Evolutionary conservation across 495 filamentous ascomycete genomes (phyloP), one percentile per base, ranked within the genome.

Genomic region (Cryomyces antarcticus): DNA sequence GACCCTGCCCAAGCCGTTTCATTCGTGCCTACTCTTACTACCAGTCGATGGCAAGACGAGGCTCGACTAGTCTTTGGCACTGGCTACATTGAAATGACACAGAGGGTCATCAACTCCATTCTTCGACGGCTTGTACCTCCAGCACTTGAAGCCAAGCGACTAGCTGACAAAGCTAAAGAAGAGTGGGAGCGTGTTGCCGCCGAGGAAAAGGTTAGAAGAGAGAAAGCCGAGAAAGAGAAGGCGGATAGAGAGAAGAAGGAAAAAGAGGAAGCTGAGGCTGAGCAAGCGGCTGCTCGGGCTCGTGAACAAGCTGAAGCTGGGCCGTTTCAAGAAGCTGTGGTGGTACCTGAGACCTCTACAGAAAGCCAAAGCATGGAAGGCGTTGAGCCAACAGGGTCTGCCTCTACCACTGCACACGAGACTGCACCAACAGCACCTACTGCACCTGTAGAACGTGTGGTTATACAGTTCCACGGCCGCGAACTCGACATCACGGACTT

Each of bases 401-500:
- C 55, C 38, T 41, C 39, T 24, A 39, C 45, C 3, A 41, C 28
- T 7, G 38, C 52, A 38, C 56, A 62, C 44, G 52, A 24, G 17
- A 24, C 17, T 24, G 2, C 17, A 24, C 17, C 17, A 24, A 24
- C 17, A 24, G 17, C 51, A 11, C 62, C 65, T 45, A 53, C 66
- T 5, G 66, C 61, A 3, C 64, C 73, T 38, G 60, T 69, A 24
- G 70, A 76, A 43, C 57, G 66, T 38, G 66, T 63, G 27, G 55
- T 66, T 34, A 24, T 81, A 82, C 10, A 68, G 88, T 39, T 71
- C 42, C 73, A 85, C 49, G 86, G 85, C 28, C 76, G 77, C 38
- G 72, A 82, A 42, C 65, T 93, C 38, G 88, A 99, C 55, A 88
- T 99, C 43, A 96, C 89, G 4, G 80, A 75, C 28, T 70, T 99